Conservation (phyloP, 495 filamentous ascomycete genomes). For the Penicillium samsonianum region DNA sequence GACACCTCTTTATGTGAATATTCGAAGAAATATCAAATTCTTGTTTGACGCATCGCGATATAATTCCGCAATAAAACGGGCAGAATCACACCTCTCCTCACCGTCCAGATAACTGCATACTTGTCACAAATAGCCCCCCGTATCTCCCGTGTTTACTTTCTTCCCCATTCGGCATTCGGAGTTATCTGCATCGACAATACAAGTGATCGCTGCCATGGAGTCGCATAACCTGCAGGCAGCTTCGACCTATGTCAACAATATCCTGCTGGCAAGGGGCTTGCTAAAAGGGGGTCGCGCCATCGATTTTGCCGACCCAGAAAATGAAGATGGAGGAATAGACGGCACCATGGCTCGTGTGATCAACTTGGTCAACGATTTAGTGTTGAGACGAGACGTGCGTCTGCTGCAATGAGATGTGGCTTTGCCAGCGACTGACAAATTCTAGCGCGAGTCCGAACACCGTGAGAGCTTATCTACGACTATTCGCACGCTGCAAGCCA, state of each 20-base stretch:
- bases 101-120: slow-evolving; percentile 13
- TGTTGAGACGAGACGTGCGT: slow-evolving; percentile 78
- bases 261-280: slow-evolving; percentile 84
- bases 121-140: slow-evolving; percentile 19
- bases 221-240: slow-evolving; percentile 79
- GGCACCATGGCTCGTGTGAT: slow-evolving; percentile 84
- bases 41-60: neutral
- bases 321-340: slow-evolving; percentile 61
- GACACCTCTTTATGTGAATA: neutral
- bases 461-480: slow-evolving; percentile 78
- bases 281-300: slow-evolving; percentile 81
- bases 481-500: slow-evolving; percentile 70
- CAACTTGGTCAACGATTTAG: slow-evolving; percentile 88
- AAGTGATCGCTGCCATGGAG: slow-evolving; percentile 59
- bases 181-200: slow-evolving; percentile 19
- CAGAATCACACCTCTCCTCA: slow-evolving; percentile 1
- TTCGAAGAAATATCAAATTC: neutral
- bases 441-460: slow-evolving; percentile 83
- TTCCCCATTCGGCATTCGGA: slow-evolving; percentile 39
- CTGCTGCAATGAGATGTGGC: neutral
- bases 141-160: slow-evolving; percentile 47
- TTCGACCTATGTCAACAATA: slow-evolving; percentile 94
- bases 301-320: slow-evolving; percentile 77
- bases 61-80: neutral
- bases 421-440: slow-evolving; percentile 19